Conservation (phyloP, 2,329 filamentous ascomycete genomes). For the Trichoderma gracile region DNA sequence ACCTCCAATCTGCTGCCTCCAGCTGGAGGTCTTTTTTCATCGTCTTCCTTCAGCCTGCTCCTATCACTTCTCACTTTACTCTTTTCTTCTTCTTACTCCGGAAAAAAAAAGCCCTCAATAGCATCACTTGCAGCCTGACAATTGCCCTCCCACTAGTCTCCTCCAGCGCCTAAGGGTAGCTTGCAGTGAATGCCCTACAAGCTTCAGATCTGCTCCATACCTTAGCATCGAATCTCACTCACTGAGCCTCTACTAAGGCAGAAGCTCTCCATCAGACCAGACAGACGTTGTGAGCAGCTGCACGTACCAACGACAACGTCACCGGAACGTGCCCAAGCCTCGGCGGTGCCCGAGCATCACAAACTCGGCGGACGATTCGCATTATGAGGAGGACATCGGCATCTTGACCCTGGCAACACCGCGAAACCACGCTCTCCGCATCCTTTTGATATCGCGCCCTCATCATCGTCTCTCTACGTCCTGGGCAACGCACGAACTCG, state of each 20-base stretch:
- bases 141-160: neutral
- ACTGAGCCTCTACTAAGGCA: neutral
- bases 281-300: slow-evolving; percentile 3
- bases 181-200: neutral
- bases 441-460: neutral
- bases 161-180: neutral
- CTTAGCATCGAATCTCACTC: no score
- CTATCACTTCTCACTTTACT: neutral
- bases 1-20: neutral
- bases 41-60: neutral
- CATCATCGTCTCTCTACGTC: neutral
- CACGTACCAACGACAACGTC: slow-evolving; percentile 13
- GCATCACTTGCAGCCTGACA: neutral
- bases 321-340: neutral
- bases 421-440: neutral
- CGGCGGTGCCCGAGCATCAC: neutral
- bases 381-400: neutral
- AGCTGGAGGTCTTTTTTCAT: neutral
- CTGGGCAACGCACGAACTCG: neutral
- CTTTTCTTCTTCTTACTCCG: neutral
- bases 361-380: neutral
- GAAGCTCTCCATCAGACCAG: neutral
- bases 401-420: neutral
- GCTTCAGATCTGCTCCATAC: no score
- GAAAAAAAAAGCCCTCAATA: neutral